These are phyloP conservation scores for Kalmanozyma brasiliensis DNA, from an alignment of 1,284 basidiomycete species.

Conservation along the genomic window DNA sequence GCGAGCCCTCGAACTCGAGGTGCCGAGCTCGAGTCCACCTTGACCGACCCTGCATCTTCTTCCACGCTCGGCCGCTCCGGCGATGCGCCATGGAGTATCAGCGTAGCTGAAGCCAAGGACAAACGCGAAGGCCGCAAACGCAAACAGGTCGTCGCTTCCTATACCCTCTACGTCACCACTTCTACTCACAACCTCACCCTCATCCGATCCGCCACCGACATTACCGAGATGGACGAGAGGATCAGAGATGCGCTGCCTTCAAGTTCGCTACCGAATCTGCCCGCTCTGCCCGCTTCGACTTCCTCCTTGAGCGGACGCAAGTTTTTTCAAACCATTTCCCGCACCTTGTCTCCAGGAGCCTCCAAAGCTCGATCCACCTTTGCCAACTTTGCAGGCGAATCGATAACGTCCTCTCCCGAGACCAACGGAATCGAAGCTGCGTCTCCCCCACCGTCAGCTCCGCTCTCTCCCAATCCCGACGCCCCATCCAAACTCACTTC, in stretches of 20 bases:
- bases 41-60: constrained; percentile 63
- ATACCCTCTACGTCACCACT: constrained; percentile 71
- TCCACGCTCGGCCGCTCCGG: constrained; percentile 13
- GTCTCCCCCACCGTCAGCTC: constrained; percentile 42
- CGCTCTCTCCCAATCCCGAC: constrained; percentile 29
- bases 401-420: constrained; percentile 26
- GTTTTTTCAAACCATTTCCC: constrained; percentile 58
- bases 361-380: constrained; percentile 29
- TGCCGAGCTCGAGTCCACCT: constrained; percentile 70
- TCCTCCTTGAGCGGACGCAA: constrained; percentile 41
- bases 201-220: constrained; percentile 78
- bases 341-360: constrained; percentile 53
- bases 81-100: constrained; percentile 79
- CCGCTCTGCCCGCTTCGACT: constrained; percentile 24
- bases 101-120: constrained; percentile 74
- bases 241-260: constrained; percentile 68
- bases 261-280: constrained; percentile 31
- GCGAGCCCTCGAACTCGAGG: constrained; percentile 17
- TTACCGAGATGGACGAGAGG: constrained; percentile 80
- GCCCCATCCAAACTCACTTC: constrained; percentile 20
- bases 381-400: constrained; percentile 29
- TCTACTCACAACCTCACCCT: constrained; percentile 88
- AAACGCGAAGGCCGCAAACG: constrained; percentile 45
- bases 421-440: constrained; percentile 6
- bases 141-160: constrained; percentile 64